phyloP scores from a whole-genome alignment of 345 rosid species.

The Populus nigra region DNA sequence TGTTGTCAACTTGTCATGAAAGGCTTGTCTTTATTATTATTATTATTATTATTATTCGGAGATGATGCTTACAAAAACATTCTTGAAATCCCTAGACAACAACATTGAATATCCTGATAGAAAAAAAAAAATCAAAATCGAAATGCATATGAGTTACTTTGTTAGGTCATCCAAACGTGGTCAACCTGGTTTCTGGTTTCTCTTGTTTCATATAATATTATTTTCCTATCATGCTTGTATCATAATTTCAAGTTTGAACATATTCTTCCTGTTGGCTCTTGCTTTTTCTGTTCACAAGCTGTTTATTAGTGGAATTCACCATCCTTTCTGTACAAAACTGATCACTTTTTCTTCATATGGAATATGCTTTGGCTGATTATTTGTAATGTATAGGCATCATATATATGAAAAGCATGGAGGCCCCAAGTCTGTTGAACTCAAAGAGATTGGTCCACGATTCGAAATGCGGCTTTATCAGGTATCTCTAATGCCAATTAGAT shows the following conservation, averaged over 20 bases:
- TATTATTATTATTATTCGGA: too few species aligned
- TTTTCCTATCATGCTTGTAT: not conserved
- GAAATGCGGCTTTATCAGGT: constrained; percentile 90
- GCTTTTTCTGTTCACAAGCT: not conserved
- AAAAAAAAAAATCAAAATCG: not conserved
- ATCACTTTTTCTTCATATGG: not conserved
- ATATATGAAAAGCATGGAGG: constrained; percentile 69
- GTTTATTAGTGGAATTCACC: not conserved
- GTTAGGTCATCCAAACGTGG: not conserved
- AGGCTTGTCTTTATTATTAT: not conserved
- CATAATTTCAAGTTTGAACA: not conserved
- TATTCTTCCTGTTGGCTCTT: not conserved
- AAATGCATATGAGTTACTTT: not conserved
- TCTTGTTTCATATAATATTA: not conserved
- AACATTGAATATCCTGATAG: not conserved
- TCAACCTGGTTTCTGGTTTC: not conserved
- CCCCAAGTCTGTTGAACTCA: constrained; percentile 75
- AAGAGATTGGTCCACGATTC: constrained; percentile 87
- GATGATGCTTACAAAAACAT: not conserved
- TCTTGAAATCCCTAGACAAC: not conserved
- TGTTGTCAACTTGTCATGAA: not conserved
- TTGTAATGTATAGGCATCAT: constrained; percentile 57
- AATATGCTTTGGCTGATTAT: not conserved
- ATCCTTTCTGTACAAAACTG: not conserved
- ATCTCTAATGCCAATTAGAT: constrained; percentile 1